These are phyloP conservation scores for Spergularia azorica DNA, from an alignment of 179 eudicot genomes.

Conservation along the genomic window DNA sequence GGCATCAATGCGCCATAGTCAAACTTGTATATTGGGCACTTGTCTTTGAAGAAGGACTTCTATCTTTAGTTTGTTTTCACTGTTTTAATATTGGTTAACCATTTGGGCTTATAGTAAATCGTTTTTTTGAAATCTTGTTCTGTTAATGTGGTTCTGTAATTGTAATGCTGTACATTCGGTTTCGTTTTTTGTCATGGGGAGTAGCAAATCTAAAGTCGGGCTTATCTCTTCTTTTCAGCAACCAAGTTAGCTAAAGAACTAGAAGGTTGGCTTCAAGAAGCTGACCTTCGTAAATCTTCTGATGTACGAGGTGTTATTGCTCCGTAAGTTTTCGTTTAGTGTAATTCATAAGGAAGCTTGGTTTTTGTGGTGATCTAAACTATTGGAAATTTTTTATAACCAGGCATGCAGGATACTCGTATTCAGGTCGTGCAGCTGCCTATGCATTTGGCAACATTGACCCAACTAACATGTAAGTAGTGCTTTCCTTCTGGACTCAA, in stretches of 20 bases:
- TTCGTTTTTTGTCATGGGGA: not conserved
- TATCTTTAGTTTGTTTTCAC: no score
- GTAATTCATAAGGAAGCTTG: not conserved
- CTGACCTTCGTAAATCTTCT: conserved; percentile 66
- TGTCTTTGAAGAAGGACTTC: no score
- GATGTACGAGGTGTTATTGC: conserved; percentile 99
- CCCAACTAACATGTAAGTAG: conserved; percentile 74
- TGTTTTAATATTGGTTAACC: no score
- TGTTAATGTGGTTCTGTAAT: not conserved
- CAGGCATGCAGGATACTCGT: conserved; percentile 99
- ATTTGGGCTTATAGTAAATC: no score
- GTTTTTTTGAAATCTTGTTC: not conserved
- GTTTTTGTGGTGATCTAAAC: conserved; percentile 11
- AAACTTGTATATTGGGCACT: no score
- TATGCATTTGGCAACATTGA: conserved; percentile 95
- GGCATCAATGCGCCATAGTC: no score
- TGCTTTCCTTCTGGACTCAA: not conserved
- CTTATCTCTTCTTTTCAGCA: conserved; percentile 46
- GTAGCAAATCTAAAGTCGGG: not conserved
- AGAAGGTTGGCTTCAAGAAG: conserved; percentile 80
- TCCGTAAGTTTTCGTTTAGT: conserved; percentile 64
- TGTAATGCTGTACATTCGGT: not conserved
- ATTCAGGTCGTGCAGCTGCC: conserved; percentile 98
- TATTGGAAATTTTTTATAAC: conserved; percentile 33
- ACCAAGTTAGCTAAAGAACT: conserved; percentile 69